Evolutionary conservation across 345 rosid genomes (phyloP).

Genomic region (Euclidium syriacum): DNA sequence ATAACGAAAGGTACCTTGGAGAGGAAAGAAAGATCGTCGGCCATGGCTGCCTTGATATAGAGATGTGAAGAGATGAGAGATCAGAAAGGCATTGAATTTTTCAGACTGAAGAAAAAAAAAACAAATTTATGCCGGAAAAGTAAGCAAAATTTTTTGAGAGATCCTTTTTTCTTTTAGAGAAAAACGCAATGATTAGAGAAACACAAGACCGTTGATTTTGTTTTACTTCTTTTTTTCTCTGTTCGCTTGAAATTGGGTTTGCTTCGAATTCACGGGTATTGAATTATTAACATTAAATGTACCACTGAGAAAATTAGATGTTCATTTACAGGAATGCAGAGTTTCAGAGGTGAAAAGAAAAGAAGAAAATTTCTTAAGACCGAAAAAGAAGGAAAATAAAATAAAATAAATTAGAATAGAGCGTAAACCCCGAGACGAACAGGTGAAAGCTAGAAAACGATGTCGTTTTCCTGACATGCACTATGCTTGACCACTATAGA

Average conservation of each 20-base stretch:
- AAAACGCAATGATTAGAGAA: conserved; percentile 28
- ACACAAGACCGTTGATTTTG: conserved; percentile 7
- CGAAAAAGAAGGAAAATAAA: not conserved
- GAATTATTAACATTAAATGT: not conserved
- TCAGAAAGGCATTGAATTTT: not conserved
- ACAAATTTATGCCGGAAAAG: not conserved
- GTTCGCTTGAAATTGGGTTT: conserved; percentile 5
- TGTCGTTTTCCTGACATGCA: conserved; percentile 4
- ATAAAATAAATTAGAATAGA: no score
- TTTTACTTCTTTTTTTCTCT: not conserved
- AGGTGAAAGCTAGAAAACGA: not conserved
- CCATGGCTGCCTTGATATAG: conserved; percentile 38
- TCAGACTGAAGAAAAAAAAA: not conserved
- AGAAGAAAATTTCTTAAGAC: not conserved
- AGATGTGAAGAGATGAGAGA: conserved; percentile 18
- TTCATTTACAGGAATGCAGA: conserved; percentile 6
- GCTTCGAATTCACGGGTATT: conserved; percentile 25
- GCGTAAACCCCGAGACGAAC: conserved; percentile 19
- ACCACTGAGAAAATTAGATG: not conserved
- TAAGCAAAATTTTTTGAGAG: not conserved
- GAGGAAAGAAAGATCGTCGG: conserved; percentile 60
- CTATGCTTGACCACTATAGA: not conserved
- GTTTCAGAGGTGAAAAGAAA: not conserved
- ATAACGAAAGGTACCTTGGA: conserved; percentile 44
- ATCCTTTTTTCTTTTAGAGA: conserved; percentile 4